Evolutionary conservation across 805 yeast species (phyloP).

Genomic region (Wickerhamomyces rabaulensis): DNA sequence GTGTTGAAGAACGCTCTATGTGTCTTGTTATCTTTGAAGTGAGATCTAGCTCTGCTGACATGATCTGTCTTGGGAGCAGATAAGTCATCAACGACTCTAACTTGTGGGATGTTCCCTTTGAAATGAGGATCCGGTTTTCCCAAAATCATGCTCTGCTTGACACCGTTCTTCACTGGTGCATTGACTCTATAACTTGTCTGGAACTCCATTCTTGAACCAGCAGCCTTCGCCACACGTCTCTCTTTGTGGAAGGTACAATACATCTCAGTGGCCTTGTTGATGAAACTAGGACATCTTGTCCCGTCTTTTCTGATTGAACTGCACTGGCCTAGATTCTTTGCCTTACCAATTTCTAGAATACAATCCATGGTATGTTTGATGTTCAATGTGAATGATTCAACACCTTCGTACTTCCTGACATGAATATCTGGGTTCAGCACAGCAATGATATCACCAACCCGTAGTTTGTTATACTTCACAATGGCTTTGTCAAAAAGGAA

Average conservation of each 20-base stretch:
- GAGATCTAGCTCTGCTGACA: conserved; percentile 18
- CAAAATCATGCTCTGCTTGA: conserved; percentile 36
- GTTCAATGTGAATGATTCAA: conserved; percentile 45
- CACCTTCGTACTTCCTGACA: conserved; percentile 18
- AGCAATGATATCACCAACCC: conserved; percentile 70
- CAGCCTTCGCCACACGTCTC: conserved; percentile 41
- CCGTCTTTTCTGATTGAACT: conserved; percentile 40
- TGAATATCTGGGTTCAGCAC: conserved; percentile 69
- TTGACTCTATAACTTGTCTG: conserved; percentile 53
- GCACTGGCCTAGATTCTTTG: conserved; percentile 68
- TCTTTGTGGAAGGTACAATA: conserved; percentile 75
- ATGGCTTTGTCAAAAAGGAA: conserved; percentile 65
- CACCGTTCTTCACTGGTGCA: conserved; percentile 45
- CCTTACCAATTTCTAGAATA: conserved; percentile 68
- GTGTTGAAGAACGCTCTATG: conserved; percentile 48
- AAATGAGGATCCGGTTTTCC: conserved; percentile 26
- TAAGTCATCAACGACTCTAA: conserved; percentile 21
- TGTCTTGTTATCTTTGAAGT: conserved; percentile 37
- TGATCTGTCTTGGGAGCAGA: conserved; percentile 22
- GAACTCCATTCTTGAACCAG: conserved; percentile 71
- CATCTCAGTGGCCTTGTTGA: conserved; percentile 46
- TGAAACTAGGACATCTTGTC: conserved; percentile 51
- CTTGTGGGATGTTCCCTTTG: conserved; percentile 23
- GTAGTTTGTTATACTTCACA: conserved; percentile 65
- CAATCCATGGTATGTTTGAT: conserved; percentile 45